Conservation (phyloP, 371 early-diverging fungal species). For the Neoconidiobolus thromboides region DNA sequence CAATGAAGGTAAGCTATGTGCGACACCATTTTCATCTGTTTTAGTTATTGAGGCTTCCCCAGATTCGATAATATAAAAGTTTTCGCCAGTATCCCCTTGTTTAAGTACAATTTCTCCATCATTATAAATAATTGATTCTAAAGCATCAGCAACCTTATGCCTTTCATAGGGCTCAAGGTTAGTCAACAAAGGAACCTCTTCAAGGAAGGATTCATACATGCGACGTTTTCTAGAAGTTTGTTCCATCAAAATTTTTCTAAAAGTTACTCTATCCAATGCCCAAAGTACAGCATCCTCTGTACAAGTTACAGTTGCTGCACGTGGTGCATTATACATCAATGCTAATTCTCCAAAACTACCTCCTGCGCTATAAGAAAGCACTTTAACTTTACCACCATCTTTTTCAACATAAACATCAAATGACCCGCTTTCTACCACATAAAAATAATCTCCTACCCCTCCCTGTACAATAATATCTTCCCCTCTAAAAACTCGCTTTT, state of each 20-base stretch:
- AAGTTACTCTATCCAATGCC: conserved; percentile 69
- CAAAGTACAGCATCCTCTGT: conserved; percentile 48
- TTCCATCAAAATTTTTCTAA: conserved; percentile 56
- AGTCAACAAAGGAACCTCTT: conserved; percentile 42
- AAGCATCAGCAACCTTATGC: conserved; percentile 63
- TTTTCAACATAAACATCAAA: conserved; percentile 42
- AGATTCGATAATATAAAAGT: conserved; percentile 70
- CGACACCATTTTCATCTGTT: conserved; percentile 48
- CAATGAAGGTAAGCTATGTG: conserved; percentile 40
- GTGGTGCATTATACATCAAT: conserved; percentile 75
- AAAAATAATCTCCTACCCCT: conserved; percentile 62
- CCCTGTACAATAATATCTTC: conserved; percentile 75
- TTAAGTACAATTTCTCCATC: conserved; percentile 43
- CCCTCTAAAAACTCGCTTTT: conserved; percentile 30
- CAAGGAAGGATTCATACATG: conserved; percentile 60
- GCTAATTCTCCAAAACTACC: conserved; percentile 80
- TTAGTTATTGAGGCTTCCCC: conserved; percentile 68
- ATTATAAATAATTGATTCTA: conserved; percentile 44
- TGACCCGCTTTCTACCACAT: conserved; percentile 64
- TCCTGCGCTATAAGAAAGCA: conserved; percentile 36
- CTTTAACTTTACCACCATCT: conserved; percentile 22
- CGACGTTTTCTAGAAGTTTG: conserved; percentile 45
- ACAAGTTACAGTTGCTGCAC: conserved; percentile 68
- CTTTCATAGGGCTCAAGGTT: conserved; percentile 45
- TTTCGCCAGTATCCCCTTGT: conserved; percentile 46